Evolutionary conservation across 1,284 basidiomycete species (phyloP).

Genomic region (Limonomyces culmigenus): DNA sequence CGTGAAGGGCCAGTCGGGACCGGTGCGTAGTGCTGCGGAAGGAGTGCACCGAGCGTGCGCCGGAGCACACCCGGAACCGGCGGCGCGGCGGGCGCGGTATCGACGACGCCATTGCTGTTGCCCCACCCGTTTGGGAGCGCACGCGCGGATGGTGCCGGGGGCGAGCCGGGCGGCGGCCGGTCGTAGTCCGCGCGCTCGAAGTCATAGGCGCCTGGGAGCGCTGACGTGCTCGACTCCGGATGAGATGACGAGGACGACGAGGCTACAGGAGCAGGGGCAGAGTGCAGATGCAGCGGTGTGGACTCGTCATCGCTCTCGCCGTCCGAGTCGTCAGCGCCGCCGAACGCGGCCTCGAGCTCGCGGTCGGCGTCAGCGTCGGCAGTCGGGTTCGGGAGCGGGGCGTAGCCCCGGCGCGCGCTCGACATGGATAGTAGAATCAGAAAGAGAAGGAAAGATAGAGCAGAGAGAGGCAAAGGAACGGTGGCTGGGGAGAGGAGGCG

Average conservation of each 20-base stretch:
- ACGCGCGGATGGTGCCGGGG: conserved; percentile 41
- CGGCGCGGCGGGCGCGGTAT: conserved; percentile 25
- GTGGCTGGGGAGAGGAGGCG: not conserved
- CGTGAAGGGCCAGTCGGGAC: conserved; percentile 26
- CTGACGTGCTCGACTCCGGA: conserved; percentile 1
- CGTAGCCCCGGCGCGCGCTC: conserved; percentile 31
- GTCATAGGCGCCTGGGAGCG: conserved; percentile 40
- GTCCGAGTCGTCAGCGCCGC: conserved; percentile 34
- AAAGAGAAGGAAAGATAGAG: not conserved
- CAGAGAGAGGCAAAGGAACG: not conserved
- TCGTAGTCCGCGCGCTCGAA: conserved; percentile 71
- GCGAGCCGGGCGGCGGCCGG: conserved; percentile 67
- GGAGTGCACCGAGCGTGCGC: conserved; percentile 44
- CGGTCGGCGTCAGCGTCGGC: conserved; percentile 28
- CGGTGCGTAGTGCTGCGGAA: conserved; percentile 60
- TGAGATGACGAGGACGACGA: conserved; percentile 5
- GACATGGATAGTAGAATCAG: not conserved
- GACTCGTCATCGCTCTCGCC: conserved; percentile 23
- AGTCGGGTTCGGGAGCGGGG: conserved; percentile 30
- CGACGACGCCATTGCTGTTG: conserved; percentile 67
- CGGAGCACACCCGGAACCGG: conserved; percentile 39
- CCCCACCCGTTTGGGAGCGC: conserved; percentile 58
- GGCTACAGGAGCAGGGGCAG: conserved; percentile 6
- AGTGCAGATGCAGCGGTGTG: conserved; percentile 11
- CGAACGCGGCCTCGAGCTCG: conserved; percentile 55